Percentiles rank a stretch among this genome's conserved stretches.
phyloP scores from a whole-genome alignment of 371 early-diverging fungal genomes.

The Mortierella sp. region DNA sequence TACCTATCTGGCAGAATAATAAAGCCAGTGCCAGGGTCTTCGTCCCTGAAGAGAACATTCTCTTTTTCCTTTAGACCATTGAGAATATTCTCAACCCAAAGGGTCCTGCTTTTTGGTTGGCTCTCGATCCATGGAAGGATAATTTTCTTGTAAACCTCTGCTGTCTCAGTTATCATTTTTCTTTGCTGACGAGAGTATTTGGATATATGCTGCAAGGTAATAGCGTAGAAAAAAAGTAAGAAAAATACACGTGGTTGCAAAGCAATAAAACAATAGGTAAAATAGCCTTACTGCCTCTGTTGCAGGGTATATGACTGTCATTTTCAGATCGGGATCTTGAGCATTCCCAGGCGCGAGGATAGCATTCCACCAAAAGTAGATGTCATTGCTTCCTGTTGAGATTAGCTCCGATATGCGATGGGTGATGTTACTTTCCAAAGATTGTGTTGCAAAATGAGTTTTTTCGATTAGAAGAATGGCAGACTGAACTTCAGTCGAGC shows the following conservation, averaged over 20 bases:
- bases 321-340: conserved; percentile 62
- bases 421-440: conserved; percentile 51
- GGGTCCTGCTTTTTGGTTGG: conserved; percentile 70
- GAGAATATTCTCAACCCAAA: conserved; percentile 88
- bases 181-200: conserved; percentile 80
- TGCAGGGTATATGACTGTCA: conserved; percentile 74
- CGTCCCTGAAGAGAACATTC: conserved; percentile 68
- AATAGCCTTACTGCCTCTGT: conserved; percentile 60
- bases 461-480: conserved; percentile 67
- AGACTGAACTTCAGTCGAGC: conserved; percentile 1
- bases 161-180: conserved; percentile 68
- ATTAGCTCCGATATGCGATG: conserved; percentile 50
- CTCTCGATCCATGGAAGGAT: conserved; percentile 75
- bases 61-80: conserved; percentile 75
- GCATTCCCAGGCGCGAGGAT: conserved; percentile 31
- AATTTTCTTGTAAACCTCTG: conserved; percentile 60
- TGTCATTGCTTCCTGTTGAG: conserved; percentile 66
- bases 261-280: neutral
- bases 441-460: conserved; percentile 60
- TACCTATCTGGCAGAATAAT: conserved; percentile 83
- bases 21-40: conserved; percentile 73
- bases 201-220: conserved; percentile 67
- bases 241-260: neutral
- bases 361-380: conserved; percentile 72
- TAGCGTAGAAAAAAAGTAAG: neutral